A percentile compares a stretch with the other conserved stretches of the same genome.
These are phyloP conservation scores for Alternaria triticina DNA, from an alignment of 2,329 filamentous ascomycete genomes.

Conservation along the genomic window DNA sequence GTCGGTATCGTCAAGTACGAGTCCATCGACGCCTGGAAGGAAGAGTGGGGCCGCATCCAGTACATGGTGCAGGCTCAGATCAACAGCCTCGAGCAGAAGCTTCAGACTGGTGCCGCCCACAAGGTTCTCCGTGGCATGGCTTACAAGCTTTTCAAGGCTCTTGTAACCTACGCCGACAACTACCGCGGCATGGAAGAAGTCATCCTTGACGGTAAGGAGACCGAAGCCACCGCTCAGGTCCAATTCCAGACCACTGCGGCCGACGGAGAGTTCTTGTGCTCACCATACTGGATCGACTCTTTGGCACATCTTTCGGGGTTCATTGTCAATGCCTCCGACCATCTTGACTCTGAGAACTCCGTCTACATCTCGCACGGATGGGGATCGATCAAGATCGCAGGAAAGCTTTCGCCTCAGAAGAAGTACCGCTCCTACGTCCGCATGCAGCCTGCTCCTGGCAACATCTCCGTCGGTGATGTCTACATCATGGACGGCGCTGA, in stretches of 20 bases:
- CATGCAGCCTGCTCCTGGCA: constrained; percentile 63
- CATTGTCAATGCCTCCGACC: constrained; percentile 65
- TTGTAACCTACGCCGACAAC: constrained; percentile 63
- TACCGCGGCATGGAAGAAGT: constrained; percentile 66
- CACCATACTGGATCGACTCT: constrained; percentile 66
- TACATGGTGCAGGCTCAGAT: constrained; percentile 64
- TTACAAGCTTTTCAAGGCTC: constrained; percentile 73
- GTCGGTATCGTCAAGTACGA: constrained; percentile 67
- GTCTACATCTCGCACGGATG: constrained; percentile 69
- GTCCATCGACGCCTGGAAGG: constrained; percentile 65
- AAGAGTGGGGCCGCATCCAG: constrained; percentile 70
- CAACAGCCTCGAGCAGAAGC: constrained; percentile 71
- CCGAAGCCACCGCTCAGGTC: constrained; percentile 62
- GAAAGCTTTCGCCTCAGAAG: constrained; percentile 57
- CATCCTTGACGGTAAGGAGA: constrained; percentile 62
- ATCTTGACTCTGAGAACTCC: constrained; percentile 64
- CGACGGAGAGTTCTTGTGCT: constrained; percentile 63
- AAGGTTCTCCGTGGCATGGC: constrained; percentile 77
- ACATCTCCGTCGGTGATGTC: constrained; percentile 65
- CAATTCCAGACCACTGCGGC: constrained; percentile 61
- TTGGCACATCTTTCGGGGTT: constrained; percentile 65
- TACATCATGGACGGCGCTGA: constrained; percentile 66
- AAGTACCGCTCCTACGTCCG: constrained; percentile 67
- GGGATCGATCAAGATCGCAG: constrained; percentile 64
- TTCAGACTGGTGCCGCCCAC: constrained; percentile 70